Percentiles rank a stretch among this genome's conserved stretches.
Evolutionary conservation across 164 flowering plant species (phyloP).

Genomic region (Houttuynia cordata): DNA sequence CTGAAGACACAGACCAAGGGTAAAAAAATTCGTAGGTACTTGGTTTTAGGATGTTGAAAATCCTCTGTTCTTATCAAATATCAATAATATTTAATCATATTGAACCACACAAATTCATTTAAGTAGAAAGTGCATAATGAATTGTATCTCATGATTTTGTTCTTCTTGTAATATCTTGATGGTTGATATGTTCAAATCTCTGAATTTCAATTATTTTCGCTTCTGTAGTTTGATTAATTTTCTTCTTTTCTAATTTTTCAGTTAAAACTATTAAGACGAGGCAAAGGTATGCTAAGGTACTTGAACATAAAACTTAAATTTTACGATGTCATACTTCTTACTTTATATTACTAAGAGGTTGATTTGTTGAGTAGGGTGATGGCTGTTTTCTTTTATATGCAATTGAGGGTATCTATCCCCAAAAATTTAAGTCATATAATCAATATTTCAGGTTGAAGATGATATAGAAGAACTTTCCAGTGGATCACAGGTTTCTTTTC

Average conservation of each 20-base stretch:
- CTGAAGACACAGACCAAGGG: conserved; percentile 18
- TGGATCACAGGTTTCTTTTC: conserved; percentile 28
- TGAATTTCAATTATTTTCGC: too few species aligned
- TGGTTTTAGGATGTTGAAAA: not conserved
- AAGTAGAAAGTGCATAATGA: too few species aligned
- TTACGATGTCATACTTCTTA: conserved; percentile 5
- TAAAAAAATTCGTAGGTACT: conserved; percentile 19
- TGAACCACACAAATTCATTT: too few species aligned
- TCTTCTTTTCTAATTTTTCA: not conserved
- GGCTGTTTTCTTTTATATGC: not conserved
- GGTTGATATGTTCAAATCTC: too few species aligned
- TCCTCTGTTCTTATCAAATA: too few species aligned
- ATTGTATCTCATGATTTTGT: too few species aligned
- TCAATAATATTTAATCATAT: too few species aligned
- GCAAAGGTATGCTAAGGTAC: not conserved
- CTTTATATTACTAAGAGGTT: not conserved
- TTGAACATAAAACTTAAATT: not conserved
- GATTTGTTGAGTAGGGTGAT: not conserved
- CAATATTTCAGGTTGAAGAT: conserved; percentile 34
- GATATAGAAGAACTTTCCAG: conserved; percentile 53
- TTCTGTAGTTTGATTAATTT: too few species aligned
- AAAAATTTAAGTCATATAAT: conserved; percentile 2
- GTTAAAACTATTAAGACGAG: not conserved
- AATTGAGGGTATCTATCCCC: not conserved
- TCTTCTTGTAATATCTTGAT: too few species aligned